phyloP scores from a whole-genome alignment of 225 moss, liverwort and hornwort genomes.

The Pseudoscleropodium purum region DNA sequence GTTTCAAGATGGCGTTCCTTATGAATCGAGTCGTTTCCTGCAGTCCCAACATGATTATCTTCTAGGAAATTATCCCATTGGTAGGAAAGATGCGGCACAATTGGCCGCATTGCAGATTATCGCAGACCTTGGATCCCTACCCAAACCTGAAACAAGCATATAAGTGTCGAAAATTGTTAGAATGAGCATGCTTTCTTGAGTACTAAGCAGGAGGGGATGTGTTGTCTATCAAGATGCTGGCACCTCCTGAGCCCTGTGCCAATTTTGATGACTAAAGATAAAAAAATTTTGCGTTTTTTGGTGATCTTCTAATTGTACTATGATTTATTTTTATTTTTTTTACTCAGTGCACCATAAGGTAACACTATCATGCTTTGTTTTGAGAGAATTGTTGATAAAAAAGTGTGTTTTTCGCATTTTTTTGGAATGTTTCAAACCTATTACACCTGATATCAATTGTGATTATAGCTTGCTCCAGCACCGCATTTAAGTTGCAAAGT shows the following conservation, averaged over 20 bases:
- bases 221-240: neutral
- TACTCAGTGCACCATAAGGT: too few species aligned
- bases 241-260: neutral
- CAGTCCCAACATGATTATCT: slow-evolving; percentile 99
- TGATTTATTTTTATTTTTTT: neutral
- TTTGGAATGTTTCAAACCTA: neutral
- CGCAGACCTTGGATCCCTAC: slow-evolving; percentile 68
- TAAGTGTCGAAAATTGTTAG: slow-evolving; percentile 25
- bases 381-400: rapidly evolving
- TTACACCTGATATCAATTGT: rapidly evolving
- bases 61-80: slow-evolving; percentile 91
- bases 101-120: slow-evolving; percentile 87
- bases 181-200: neutral
- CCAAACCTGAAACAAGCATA: slow-evolving; percentile 71
- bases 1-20: slow-evolving; percentile 3
- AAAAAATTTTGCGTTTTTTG: neutral
- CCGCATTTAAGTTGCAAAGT: neutral
- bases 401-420: rapidly evolving
- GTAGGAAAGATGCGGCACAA: slow-evolving; percentile 92
- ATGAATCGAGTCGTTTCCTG: slow-evolving; percentile 20
- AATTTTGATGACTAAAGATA: neutral
- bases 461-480: neutral
- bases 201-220: neutral
- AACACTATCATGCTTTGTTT: rapidly evolving
- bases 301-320: neutral